Evolutionary conservation across 768 basidiomycete genomes (phyloP), one percentile per base, ranked within the genome.

Genomic region (Rhodotorula babjevae): DNA sequence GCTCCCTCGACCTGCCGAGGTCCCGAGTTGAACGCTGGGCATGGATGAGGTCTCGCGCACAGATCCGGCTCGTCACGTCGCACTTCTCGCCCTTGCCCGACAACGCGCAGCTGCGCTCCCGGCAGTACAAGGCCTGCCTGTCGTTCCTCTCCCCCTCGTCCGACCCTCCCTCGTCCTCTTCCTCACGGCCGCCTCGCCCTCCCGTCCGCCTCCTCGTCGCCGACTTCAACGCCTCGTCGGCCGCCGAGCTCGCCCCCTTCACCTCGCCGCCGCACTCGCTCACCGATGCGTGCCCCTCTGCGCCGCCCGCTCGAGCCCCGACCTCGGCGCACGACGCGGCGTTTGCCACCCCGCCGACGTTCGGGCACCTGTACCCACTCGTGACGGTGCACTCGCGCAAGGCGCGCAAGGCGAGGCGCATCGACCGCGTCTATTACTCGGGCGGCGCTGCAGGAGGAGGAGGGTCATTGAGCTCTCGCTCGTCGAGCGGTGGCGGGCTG

Each of bases 281-380:
- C n/a, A 10, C 56, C 21, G 67, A 61, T 49, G 67, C 63, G n/a
- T 55, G 53, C 53, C 53, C 53, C 15, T 29, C 53, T 5, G 53
- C 53, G 15, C 19, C 49, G 15, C 9, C n/a, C 58, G 11, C 40
- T 23, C 40, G 21, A 3, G 5, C 36, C 23, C 36, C 36, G 36
- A 12, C 36, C 10, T 21, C 23, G 25, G 8, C 9, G 42, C 0
- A 50, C n/a, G 70, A 58, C 8, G 49, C 49, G 9, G 16, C 21
- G 27, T 72, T 72, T 36, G 62, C 63, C 6, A 29, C 36, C 36
- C 63, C 50, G 36, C 67, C 76, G 14, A 77, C 76, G 49, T 77
- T 77, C 53, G 76, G 76, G 0, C 42, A 40, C 36, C 69, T 77
- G 21, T 77, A 74, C 60, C 76, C 76, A 3, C 68, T n/a, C 40